A percentile compares a stretch with the other conserved stretches of the same genome.
These are phyloP conservation scores for Xanthoconium stramineum DNA, from an alignment of 768 basidiomycete species.

Conservation along the genomic window DNA sequence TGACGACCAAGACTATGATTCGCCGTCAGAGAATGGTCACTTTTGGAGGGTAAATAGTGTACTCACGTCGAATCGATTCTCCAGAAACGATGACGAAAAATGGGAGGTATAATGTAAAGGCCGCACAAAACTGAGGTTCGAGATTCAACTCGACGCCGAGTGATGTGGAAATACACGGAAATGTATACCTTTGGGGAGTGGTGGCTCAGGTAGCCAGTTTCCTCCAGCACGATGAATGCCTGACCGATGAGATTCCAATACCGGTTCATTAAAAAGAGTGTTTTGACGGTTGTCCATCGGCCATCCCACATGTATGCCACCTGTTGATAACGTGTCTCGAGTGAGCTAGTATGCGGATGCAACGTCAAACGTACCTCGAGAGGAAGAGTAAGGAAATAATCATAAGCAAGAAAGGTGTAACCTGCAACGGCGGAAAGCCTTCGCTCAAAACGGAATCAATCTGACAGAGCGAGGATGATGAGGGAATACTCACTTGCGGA, in stretches of 20 bases:
- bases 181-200: slow-evolving; percentile 14
- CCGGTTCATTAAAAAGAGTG: slow-evolving; percentile 12
- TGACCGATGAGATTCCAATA: slow-evolving; percentile 21
- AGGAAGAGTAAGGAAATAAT: slow-evolving; percentile 25
- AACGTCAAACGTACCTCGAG: slow-evolving; percentile 20
- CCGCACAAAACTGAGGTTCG: slow-evolving; percentile 14
- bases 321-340: slow-evolving; percentile 5
- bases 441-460: neutral
- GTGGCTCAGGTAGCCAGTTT: slow-evolving; percentile 17
- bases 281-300: slow-evolving; percentile 14
- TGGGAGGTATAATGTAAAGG: neutral
- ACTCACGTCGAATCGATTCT: slow-evolving; percentile 25
- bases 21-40: neutral
- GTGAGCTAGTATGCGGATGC: neutral
- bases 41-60: neutral
- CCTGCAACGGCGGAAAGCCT: slow-evolving; percentile 18
- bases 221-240: slow-evolving; percentile 19
- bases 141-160: neutral
- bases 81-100: slow-evolving; percentile 10
- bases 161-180: neutral
- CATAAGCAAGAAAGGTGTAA: slow-evolving; percentile 22
- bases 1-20: slow-evolving; percentile 20
- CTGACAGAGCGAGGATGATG: neutral
- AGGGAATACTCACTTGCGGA: slow-evolving; percentile 16
- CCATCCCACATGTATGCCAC: slow-evolving; percentile 15